Conservation (phyloP, 176 grass and related monocot genomes). For the Hordeum vulgare region MorexV3_pseudomolecules_assembly NC_058523.1:533945111-533945610, state of each 20-base stretch:
- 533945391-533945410: neutral
- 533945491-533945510: neutral
- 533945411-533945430: neutral
- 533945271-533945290: neutral
- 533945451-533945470: neutral
- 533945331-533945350: no score
- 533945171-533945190: conserved; percentile 4
- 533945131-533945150: no score
- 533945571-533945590: no score
- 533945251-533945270: neutral
- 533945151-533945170: neutral
- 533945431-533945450: neutral
- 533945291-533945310: neutral
- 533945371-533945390: no score
- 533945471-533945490: neutral
- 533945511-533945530: no score
- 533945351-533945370: no score
- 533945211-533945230: conserved; percentile 25
- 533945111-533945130: neutral
- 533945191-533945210: conserved; percentile 32
- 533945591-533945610: no score
- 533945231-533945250: neutral
- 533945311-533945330: neutral
- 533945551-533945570: no score
- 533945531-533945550: no score